Conservation (phyloP, 352 stramenopile genomes). For the Phytophthora ohioensis region DNA sequence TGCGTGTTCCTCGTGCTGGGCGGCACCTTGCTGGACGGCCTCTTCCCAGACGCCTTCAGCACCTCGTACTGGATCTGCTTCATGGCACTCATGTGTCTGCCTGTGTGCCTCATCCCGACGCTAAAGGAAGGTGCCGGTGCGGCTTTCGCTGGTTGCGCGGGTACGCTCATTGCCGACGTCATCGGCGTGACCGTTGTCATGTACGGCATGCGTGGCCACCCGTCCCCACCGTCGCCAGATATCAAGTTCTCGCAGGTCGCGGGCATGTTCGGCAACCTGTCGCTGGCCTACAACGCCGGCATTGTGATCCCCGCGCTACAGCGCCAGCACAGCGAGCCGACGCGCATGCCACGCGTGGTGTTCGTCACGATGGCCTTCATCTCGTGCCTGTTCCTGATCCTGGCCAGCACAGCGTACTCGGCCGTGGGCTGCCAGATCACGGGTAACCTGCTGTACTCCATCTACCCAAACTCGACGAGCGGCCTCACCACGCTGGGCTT, state of each 20-base stretch:
- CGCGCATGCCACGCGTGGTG: conserved; percentile 38
- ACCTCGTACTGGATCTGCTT: conserved; percentile 47
- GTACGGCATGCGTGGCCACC: conserved; percentile 33
- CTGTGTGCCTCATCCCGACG: conserved; percentile 44
- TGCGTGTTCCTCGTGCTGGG: conserved; percentile 36
- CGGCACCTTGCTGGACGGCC: conserved; percentile 28
- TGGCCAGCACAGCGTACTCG: conserved; percentile 50
- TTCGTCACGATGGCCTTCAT: conserved; percentile 47
- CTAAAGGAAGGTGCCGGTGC: conserved; percentile 40
- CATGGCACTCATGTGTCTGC: conserved; percentile 46
- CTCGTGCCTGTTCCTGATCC: conserved; percentile 42
- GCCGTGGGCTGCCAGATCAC: conserved; percentile 63
- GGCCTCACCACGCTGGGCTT: conserved; percentile 50
- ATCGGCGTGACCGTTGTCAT: conserved; percentile 35
- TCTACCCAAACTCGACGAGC: conserved; percentile 41
- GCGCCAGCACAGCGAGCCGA: conserved; percentile 33
- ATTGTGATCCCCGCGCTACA: conserved; percentile 29
- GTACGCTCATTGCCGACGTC: conserved; percentile 45
- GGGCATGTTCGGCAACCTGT: conserved; percentile 42
- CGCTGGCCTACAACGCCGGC: conserved; percentile 27
- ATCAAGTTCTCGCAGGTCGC: conserved; percentile 45
- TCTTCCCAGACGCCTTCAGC: conserved; percentile 36
- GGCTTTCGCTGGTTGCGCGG: conserved; percentile 42
- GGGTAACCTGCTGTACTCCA: conserved; percentile 61
- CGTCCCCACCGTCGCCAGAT: conserved; percentile 28